These are phyloP conservation scores for Colletotrichum falcatum DNA, from an alignment of 2,329 filamentous ascomycete genomes.

Conservation along the genomic window DNA sequence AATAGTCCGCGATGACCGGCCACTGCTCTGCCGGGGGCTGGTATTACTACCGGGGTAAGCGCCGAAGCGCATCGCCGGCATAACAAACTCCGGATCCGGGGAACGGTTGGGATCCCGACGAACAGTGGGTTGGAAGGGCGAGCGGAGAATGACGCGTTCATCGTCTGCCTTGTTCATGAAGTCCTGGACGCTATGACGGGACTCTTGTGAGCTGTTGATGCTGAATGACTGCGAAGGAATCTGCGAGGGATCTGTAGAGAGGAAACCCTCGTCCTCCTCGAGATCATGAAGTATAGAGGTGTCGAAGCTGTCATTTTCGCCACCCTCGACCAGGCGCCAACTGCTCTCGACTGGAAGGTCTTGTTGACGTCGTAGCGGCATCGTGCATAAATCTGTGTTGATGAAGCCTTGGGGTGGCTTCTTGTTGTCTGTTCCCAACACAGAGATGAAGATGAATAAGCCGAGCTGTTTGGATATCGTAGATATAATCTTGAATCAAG, in stretches of 20 bases:
- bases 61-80: conserved; percentile 61
- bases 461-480: neutral
- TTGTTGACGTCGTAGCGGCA: conserved; percentile 42
- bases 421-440: neutral
- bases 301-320: conserved; percentile 71
- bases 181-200: conserved; percentile 61
- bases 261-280: conserved; percentile 54
- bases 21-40: conserved; percentile 52
- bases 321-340: conserved; percentile 71
- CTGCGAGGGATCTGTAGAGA: conserved; percentile 61
- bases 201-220: conserved; percentile 63
- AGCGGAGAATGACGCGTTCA: conserved; percentile 65
- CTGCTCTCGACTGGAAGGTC: conserved; percentile 63
- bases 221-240: conserved; percentile 56
- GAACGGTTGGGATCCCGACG: conserved; percentile 50
- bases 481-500: neutral
- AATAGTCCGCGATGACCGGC: conserved; percentile 50
- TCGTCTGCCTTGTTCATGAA: conserved; percentile 66
- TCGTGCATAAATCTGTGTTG: conserved; percentile 1
- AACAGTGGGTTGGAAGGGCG: conserved; percentile 67
- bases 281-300: conserved; percentile 63
- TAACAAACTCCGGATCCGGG: conserved; percentile 64
- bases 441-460: neutral
- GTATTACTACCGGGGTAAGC: neutral
- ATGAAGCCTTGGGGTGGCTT: neutral